A percentile compares a stretch with the other conserved stretches of the same genome.
Conservation (phyloP, 129 eudicot genomes). For the Flaveria trinervia region DNA sequence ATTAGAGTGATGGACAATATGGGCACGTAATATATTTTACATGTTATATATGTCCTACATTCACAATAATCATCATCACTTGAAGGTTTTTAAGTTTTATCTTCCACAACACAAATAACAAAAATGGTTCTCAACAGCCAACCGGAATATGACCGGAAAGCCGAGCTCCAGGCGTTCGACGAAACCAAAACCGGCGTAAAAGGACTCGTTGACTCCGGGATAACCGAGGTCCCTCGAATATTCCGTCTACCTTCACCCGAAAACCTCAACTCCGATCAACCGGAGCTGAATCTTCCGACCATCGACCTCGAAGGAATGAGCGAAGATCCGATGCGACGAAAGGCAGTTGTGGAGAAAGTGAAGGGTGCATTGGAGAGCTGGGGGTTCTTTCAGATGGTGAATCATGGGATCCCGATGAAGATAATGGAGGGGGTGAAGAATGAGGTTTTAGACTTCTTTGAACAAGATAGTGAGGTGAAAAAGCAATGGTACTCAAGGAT, state of each 20-base stretch:
- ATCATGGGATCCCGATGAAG: constrained; percentile 48
- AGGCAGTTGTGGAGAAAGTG: constrained; percentile 31
- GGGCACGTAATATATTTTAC: neutral
- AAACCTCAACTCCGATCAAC: constrained; percentile 11
- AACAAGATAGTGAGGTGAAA: constrained; percentile 45
- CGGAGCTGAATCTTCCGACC: constrained; percentile 32
- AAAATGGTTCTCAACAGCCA: constrained; percentile 18
- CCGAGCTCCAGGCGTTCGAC: constrained; percentile 49
- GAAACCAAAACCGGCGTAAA: constrained; percentile 60
- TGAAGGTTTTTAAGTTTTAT: neutral
- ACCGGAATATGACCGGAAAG: constrained; percentile 34
- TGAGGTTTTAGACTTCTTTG: constrained; percentile 38
- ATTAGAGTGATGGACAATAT: neutral
- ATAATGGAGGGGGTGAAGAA: constrained; percentile 38
- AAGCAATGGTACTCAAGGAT: constrained; percentile 35
- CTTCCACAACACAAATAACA: neutral
- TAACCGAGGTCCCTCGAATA: constrained; percentile 42
- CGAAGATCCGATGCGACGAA: constrained; percentile 6
- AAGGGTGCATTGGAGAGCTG: constrained; percentile 35
- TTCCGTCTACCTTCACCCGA: constrained; percentile 31
- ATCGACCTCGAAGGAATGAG: constrained; percentile 39
- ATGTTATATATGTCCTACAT: neutral
- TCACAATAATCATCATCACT: neutral
- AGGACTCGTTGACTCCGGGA: constrained; percentile 61
- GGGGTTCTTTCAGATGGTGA: constrained; percentile 57